Conservation (phyloP, 495 filamentous ascomycete species). For the Antarctomyces pellizariae region DNA sequence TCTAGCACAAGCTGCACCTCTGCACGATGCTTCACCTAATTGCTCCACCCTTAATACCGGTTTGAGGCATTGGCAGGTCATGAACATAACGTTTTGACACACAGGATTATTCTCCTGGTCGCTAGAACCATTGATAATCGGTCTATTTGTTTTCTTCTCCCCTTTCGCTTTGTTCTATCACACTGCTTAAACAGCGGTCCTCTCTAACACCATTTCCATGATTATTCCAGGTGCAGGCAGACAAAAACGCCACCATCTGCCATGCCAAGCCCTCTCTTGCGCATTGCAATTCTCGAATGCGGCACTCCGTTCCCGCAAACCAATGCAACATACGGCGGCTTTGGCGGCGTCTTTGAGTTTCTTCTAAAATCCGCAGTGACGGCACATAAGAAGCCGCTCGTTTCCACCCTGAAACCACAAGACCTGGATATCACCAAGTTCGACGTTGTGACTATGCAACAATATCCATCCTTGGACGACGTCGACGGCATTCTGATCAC, state of each 20-base stretch:
- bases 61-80: no score
- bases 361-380: constrained; percentile 31
- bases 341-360: constrained; percentile 44
- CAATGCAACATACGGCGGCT: constrained; percentile 40
- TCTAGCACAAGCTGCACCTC: no score
- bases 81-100: no score
- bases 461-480: constrained; percentile 45
- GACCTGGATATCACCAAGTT: constrained; percentile 36
- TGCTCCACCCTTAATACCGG: no score
- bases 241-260: constrained; percentile 1
- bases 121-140: no score
- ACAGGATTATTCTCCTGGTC: no score
- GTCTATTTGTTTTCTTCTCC: no score
- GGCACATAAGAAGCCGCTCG: constrained; percentile 10
- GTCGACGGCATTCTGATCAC: constrained; percentile 68
- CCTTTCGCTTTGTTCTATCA: no score
- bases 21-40: no score
- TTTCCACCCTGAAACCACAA: constrained; percentile 10
- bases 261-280: constrained; percentile 26
- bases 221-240: no score
- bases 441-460: constrained; percentile 36
- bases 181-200: no score
- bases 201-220: no score
- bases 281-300: constrained; percentile 68
- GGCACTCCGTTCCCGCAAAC: constrained; percentile 39